Conservation (phyloP, 1,284 basidiomycete genomes). For the Farysia itapuensis region DNA sequence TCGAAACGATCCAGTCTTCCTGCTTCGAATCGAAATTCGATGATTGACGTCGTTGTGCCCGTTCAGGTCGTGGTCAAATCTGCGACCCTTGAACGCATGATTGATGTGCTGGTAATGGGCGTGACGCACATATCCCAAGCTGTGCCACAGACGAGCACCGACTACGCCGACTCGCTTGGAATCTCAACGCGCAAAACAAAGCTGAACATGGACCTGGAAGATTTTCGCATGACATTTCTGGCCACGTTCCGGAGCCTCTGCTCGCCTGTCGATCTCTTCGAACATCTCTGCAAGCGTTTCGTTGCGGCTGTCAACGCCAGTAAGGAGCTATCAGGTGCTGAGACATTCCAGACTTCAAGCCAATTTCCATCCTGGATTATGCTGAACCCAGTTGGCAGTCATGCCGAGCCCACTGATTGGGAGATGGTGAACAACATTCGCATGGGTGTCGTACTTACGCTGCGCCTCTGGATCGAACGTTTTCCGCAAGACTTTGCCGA, state of each 20-base stretch:
- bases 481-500: conserved; percentile 54
- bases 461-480: conserved; percentile 49
- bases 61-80: conserved; percentile 45
- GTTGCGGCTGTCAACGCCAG: conserved; percentile 47
- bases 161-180: conserved; percentile 4
- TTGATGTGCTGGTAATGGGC: conserved; percentile 56
- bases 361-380: conserved; percentile 54
- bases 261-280: conserved; percentile 44
- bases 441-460: conserved; percentile 38
- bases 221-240: conserved; percentile 47
- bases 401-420: conserved; percentile 47
- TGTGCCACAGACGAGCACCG: conserved; percentile 7
- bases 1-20: conserved; percentile 53
- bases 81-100: conserved; percentile 48
- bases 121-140: conserved; percentile 43
- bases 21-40: conserved; percentile 50
- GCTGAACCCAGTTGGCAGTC: conserved; percentile 19
- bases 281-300: conserved; percentile 53
- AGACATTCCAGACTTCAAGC: conserved; percentile 38
- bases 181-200: conserved; percentile 18
- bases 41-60: conserved; percentile 38
- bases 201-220: conserved; percentile 44
- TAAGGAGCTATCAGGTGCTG: conserved; percentile 44
- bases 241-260: conserved; percentile 49
- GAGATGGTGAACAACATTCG: conserved; percentile 48